Base-by-base conservation (phyloP, 805 yeast genomes). In the Starmerella apis region DNA sequence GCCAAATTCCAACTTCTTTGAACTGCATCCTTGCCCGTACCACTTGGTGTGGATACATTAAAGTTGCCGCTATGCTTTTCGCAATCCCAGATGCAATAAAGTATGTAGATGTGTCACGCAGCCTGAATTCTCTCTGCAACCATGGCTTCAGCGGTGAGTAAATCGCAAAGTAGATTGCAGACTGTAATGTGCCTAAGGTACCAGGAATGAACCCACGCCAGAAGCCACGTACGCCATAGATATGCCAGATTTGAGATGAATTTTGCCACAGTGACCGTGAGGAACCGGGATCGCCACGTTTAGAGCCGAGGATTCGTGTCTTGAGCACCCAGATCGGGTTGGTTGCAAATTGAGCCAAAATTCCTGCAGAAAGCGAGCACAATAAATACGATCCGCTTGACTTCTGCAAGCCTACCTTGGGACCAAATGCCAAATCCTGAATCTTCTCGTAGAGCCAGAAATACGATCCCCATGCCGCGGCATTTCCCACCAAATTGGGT, bases 321-420 rank as follows among this genome's bases (percentile, higher is more conserved):
- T 92, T 92, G 18, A 92, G 64, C 1, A 92, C 95, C 98, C 98
- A 90, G 10, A 90, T 75, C 0, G 98, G 98, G 62, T 87, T 92
- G 0, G 98, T 88, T 14, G 84, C 37, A 0, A 86, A 49, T 0
- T 94, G 76, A 0, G 96, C 86, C 4, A 79, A 60, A 36, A 79
- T 61, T 0, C 98, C 98, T 0, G 96, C 87, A 1, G 72, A 55
- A 43, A 79, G 73, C 2, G 87, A 81, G 59, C 63, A 78, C 78
- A 53, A 73, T 71, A 48, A 66, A 63, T 7, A 47, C 18, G 44
- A n/a, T 7, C 33, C n/a, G 28, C 52, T 24, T 8, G 49, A n/a
- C 1, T 11, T 35, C 11, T 8, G 36, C 28, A 43, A 16, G 8
- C 22, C 18, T 20, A 52, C 20, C 3, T 30, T 38, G 9, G 50